These are phyloP conservation scores for Eucalyptus regnans DNA, from an alignment of 345 rosid genomes.

Conservation along the genomic window DNA sequence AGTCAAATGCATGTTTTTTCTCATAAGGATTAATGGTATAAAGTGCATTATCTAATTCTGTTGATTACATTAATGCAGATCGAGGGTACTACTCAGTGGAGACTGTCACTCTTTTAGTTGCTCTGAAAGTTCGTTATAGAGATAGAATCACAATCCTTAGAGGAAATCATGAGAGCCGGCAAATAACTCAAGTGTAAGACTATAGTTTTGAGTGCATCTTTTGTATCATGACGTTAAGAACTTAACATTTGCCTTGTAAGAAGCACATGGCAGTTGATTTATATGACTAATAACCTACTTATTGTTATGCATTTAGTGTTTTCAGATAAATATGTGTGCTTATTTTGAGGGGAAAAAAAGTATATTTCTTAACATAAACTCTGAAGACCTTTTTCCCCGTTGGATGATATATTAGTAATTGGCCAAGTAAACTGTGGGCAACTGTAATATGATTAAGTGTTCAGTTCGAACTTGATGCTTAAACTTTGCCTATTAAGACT, in stretches of 20 bases:
- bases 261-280: not conserved
- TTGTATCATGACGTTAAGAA: not conserved
- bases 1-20: not conserved
- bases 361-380: not conserved
- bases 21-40: not conserved
- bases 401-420: not conserved
- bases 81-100: slow-evolving; percentile 99
- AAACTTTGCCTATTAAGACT: not conserved
- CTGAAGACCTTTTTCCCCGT: not conserved
- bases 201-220: not conserved
- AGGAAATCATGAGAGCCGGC: slow-evolving; percentile 99
- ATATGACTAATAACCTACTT: not conserved
- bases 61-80: slow-evolving; percentile 43
- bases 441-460: not conserved
- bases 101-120: slow-evolving; percentile 94
- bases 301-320: not conserved
- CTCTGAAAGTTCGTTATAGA: slow-evolving; percentile 90
- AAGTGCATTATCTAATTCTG: not conserved
- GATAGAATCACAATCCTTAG: slow-evolving; percentile 92
- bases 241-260: not conserved
- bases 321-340: not conserved
- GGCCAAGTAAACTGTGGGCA: not conserved
- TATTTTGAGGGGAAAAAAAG: not conserved
- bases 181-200: slow-evolving; percentile 99
- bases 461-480: not conserved